Percentiles rank a stretch among this genome's conserved stretches.
phyloP scores from a whole-genome alignment of 1,284 basidiomycete genomes.

The Schizophyllum amplum region DNA sequence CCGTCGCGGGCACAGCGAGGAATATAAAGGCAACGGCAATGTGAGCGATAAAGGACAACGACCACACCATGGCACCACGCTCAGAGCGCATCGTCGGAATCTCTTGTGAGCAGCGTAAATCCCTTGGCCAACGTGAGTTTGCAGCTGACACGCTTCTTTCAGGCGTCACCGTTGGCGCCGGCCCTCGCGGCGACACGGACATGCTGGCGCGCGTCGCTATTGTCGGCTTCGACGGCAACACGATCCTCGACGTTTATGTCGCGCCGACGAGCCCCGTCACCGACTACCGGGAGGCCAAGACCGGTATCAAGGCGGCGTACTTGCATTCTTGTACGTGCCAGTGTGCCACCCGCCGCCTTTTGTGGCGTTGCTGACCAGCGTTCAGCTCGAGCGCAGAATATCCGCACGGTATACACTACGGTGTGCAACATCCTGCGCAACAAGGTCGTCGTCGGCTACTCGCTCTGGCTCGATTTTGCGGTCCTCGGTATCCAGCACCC shows the following conservation, averaged over 20 bases:
- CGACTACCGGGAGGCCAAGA: slow-evolving; percentile 65
- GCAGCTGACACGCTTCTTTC: not conserved
- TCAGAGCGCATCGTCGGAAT: not conserved
- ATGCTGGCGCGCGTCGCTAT: not conserved
- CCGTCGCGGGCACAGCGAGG: not conserved
- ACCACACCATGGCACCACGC: not conserved
- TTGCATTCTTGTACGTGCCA: slow-evolving; percentile 44
- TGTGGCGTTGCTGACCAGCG: slow-evolving; percentile 3
- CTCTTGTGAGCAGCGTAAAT: not conserved
- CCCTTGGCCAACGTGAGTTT: not conserved
- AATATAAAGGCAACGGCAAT: not conserved
- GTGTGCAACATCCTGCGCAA: slow-evolving; percentile 57
- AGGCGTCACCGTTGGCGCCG: not conserved
- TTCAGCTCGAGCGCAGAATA: slow-evolving; percentile 42
- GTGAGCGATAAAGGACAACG: not conserved
- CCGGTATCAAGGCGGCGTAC: slow-evolving; percentile 55
- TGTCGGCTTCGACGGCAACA: slow-evolving; percentile 30
- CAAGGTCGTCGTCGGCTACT: slow-evolving; percentile 66
- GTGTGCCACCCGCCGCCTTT: slow-evolving; percentile 12
- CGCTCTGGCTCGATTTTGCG: slow-evolving; percentile 68
- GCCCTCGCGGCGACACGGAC: not conserved
- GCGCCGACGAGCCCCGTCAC: slow-evolving; percentile 59
- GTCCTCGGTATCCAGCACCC: slow-evolving; percentile 77
- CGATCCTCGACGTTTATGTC: slow-evolving; percentile 55
- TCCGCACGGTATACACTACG: slow-evolving; percentile 52